Percentiles rank a stretch among this genome's conserved stretches.
These are phyloP conservation scores for Cornus kousa DNA, from an alignment of 148 eudicot species.

Conservation along the genomic window DNA sequence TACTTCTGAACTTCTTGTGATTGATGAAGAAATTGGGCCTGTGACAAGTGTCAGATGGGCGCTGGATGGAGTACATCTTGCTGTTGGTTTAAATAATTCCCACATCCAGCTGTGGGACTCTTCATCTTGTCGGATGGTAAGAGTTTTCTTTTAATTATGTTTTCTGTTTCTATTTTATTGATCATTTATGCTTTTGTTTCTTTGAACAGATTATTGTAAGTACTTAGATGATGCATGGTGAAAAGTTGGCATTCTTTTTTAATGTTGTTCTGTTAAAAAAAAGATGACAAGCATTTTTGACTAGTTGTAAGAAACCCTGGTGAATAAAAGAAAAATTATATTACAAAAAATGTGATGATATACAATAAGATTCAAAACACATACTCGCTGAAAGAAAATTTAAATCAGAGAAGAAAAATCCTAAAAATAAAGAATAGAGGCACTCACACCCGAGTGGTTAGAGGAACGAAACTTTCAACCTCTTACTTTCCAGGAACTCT, in stretches of 20 bases:
- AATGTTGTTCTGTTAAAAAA: neutral
- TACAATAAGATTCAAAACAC: no score
- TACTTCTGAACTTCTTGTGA: conserved; percentile 27
- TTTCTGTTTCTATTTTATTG: neutral
- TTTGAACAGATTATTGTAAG: neutral
- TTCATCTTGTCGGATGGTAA: conserved; percentile 23
- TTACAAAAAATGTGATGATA: no score
- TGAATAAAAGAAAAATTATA: no score
- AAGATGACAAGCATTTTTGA: neutral
- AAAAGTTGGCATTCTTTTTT: neutral
- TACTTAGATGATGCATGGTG: neutral
- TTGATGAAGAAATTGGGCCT: conserved; percentile 39
- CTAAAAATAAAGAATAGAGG: no score
- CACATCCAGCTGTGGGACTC: conserved; percentile 46
- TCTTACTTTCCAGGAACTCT: no score
- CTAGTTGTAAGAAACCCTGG: no score
- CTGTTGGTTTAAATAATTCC: conserved; percentile 49
- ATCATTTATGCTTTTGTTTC: neutral
- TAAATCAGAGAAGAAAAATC: no score
- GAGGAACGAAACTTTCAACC: no score
- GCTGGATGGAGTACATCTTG: conserved; percentile 46
- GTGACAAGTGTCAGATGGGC: conserved; percentile 52
- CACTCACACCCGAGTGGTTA: no score
- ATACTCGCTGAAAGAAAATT: no score
- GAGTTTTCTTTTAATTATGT: neutral